Percentiles rank a stretch among this genome's conserved stretches.
Evolutionary conservation across 202 grass and related monocot genomes (phyloP).

Genomic region (Zoysia matrella): DNA sequence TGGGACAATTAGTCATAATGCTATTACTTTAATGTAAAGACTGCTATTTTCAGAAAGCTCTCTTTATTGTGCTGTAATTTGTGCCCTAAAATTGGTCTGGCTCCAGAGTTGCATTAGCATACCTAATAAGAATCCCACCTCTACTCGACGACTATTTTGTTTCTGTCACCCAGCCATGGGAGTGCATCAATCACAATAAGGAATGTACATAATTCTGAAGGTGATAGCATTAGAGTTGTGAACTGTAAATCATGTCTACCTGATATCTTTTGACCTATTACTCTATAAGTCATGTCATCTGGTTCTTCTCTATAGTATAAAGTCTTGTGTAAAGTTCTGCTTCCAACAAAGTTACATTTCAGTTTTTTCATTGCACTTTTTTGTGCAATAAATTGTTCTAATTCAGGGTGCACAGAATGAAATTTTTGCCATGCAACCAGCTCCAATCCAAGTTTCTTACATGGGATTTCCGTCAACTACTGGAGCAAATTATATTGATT

Average conservation of each 20-base stretch:
- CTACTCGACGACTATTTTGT: no score
- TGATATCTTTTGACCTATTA: neutral
- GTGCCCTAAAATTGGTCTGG: neutral
- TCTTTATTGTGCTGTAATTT: neutral
- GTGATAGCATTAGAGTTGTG: neutral
- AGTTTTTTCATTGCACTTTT: neutral
- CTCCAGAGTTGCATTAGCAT: neutral
- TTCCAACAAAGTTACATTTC: neutral
- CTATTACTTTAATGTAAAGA: neutral
- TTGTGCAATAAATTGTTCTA: neutral
- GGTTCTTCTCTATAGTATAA: neutral
- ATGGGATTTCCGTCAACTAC: slow-evolving; percentile 92
- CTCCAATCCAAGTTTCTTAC: slow-evolving; percentile 86
- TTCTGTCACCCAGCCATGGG: neutral
- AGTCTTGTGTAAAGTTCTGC: neutral
- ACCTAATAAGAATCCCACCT: neutral
- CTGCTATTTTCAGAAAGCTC: neutral
- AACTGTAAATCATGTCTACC: neutral
- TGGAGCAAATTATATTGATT: slow-evolving; percentile 84
- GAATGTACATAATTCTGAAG: neutral
- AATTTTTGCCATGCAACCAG: slow-evolving; percentile 84
- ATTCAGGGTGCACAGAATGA: slow-evolving; percentile 81
- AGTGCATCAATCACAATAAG: neutral
- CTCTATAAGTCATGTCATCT: neutral
- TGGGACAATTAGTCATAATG: no score